Conservation (phyloP, 495 filamentous ascomycete species). For the Paragyromitra xinjiangensis region DNA sequence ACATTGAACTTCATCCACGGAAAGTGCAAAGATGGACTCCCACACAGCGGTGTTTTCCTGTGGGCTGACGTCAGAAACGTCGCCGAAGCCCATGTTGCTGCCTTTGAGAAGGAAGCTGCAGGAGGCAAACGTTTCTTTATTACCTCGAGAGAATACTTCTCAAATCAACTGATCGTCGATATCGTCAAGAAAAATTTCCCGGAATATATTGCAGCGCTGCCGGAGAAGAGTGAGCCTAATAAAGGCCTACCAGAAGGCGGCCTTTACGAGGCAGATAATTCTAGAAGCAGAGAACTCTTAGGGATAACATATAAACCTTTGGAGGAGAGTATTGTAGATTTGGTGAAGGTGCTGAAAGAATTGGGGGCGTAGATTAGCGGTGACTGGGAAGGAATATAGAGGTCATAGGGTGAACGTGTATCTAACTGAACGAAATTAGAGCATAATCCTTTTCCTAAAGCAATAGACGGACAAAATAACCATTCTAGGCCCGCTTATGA, state of each 20-base stretch:
- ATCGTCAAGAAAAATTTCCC: constrained; percentile 72
- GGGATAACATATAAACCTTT: constrained; percentile 67
- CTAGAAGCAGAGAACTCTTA: constrained; percentile 65
- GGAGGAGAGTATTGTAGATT: constrained; percentile 67
- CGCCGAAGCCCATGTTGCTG: constrained; percentile 75
- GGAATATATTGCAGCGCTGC: constrained; percentile 57
- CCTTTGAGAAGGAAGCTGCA: constrained; percentile 71
- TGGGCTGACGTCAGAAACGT: constrained; percentile 78
- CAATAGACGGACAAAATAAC: background rate
- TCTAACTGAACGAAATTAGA: constrained; percentile 1
- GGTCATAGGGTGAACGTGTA: background rate
- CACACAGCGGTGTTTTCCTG: constrained; percentile 66
- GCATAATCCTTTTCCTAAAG: background rate
- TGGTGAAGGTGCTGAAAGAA: constrained; percentile 63
- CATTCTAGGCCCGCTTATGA: background rate
- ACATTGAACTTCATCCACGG: constrained; percentile 66
- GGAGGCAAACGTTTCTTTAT: constrained; percentile 76
- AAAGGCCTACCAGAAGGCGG: constrained; percentile 42
- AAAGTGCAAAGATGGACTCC: constrained; percentile 71
- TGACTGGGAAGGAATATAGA: background rate
- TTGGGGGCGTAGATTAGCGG: constrained; percentile 61
- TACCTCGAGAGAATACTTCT: constrained; percentile 66
- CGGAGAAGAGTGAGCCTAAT: constrained; percentile 48
- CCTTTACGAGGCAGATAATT: constrained; percentile 61
- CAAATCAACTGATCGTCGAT: constrained; percentile 72